Base-by-base conservation (phyloP, 1,139 yeast genomes). In the Eremothecium sinecaudum region DNA sequence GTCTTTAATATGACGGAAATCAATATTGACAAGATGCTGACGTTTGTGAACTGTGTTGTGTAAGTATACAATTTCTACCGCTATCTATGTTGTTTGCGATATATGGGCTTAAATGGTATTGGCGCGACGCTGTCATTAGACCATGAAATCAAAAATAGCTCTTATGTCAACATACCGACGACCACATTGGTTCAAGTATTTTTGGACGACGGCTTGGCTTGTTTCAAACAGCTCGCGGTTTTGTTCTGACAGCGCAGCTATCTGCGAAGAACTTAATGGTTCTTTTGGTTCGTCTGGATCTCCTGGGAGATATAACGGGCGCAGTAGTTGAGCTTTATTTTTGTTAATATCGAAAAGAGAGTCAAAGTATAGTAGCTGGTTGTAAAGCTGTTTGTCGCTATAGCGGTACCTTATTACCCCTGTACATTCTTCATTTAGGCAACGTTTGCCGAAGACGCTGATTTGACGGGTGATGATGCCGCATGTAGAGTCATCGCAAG, bases 161-260 rank as follows among this genome's bases (percentile, higher is more conserved):
- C 79, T 78, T 84, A 90, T 78, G 52, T 84, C 84, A 29, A 90
- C 96, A 57, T 79, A 87, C 35, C 96, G 71, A 47, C 96, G 78
- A 9, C 95, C 97, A 61, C 93, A 82, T 44, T 82, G 82, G 35
- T 67, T 66, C 50, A 90, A 63, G 49, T 90, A 90, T 58, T 78
- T 78, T 43, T 74, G 73, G 1, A 82, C 79, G 5, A 84, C 78
- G n/a, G 64, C 63, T 33, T 72, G 67, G 44, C 75, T 69, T 9
- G 61, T 48, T n/a, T 59, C 69, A 50, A 87, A 80, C 22, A 72
- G 51, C 11, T 63, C 74, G 35, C 87, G 64, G 52, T 86, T 86
- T 50, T 82, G 93, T 52, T 83, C 95, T 1, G 83, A 79, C 32
- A 84, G 62, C 0, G 90, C 90, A 36, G 68, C 73, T 11, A 80